phyloP scores from a whole-genome alignment of 2,329 filamentous ascomycete species.

The Acrocalymma vagum region DNA sequence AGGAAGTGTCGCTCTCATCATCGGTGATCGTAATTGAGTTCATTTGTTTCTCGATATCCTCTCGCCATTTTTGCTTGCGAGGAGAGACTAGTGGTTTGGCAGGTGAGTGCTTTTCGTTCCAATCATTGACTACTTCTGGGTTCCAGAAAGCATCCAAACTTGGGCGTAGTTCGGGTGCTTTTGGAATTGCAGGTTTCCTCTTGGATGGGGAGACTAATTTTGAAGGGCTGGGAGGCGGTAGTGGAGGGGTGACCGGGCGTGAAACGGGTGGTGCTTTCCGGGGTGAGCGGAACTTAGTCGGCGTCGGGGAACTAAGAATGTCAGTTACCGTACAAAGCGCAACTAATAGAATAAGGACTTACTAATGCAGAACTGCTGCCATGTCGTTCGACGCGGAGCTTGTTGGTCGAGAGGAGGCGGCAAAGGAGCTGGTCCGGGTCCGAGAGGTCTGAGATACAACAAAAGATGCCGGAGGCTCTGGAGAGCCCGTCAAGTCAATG shows the following conservation, averaged over 20 bases:
- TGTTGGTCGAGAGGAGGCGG: conserved; percentile 35
- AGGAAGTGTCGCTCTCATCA: conserved; percentile 26
- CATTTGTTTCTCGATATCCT: conserved; percentile 37
- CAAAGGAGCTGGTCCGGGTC: conserved; percentile 31
- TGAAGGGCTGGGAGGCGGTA: conserved; percentile 32
- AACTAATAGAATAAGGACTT: conserved; percentile 10
- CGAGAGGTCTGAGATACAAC: conserved; percentile 25
- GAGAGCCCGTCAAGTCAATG: conserved; percentile 41
- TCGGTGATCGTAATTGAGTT: conserved; percentile 31
- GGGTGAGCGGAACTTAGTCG: conserved; percentile 42
- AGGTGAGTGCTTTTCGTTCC: conserved; percentile 47
- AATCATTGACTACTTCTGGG: conserved; percentile 44
- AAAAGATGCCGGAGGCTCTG: conserved; percentile 29
- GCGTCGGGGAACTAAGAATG: conserved; percentile 37
- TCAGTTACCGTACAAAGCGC: conserved; percentile 2
- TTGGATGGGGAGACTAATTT: conserved; percentile 49
- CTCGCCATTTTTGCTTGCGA: conserved; percentile 43
- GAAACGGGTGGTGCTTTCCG: conserved; percentile 40
- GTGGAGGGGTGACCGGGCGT: conserved; percentile 42
- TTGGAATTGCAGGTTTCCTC: conserved; percentile 39
- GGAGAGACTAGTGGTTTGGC: conserved; percentile 44
- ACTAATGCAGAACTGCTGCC: conserved; percentile 42
- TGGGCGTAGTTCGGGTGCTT: conserved; percentile 37
- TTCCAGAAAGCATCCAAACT: conserved; percentile 51
- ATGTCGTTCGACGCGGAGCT: conserved; percentile 36